Evolutionary conservation across 352 stramenopile genomes (phyloP).

Genomic region (Phytopythium mirpurense): DNA sequence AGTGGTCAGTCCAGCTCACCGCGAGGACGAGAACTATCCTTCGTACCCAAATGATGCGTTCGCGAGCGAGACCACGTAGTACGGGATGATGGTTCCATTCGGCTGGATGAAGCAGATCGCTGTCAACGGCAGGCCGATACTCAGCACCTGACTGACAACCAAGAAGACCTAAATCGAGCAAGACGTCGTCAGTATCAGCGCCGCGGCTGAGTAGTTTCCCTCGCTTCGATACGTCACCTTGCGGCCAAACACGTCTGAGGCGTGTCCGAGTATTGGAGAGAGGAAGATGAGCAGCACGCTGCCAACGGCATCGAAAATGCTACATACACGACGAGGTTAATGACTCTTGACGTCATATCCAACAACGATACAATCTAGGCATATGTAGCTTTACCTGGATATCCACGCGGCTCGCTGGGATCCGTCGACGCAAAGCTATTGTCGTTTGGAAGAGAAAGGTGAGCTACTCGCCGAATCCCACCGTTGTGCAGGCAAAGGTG

Average conservation of each 20-base stretch:
- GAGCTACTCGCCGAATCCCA: no score
- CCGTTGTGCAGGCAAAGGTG: neutral
- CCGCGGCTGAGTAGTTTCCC: no score
- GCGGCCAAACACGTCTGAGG: constrained; percentile 70
- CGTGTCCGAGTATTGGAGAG: constrained; percentile 63
- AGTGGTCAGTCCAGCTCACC: no score
- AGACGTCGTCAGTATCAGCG: no score
- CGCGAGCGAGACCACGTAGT: constrained; percentile 37
- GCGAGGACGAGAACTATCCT: no score
- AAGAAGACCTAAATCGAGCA: constrained; percentile 67
- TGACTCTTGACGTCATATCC: no score
- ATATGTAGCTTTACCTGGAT: constrained; percentile 55
- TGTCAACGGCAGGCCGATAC: constrained; percentile 31
- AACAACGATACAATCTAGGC: no score
- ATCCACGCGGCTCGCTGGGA: constrained; percentile 65
- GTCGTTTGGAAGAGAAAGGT: no score
- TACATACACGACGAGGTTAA: constrained; percentile 15
- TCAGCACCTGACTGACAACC: constrained; percentile 42
- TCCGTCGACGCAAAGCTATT: constrained; percentile 51
- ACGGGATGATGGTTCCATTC: constrained; percentile 32
- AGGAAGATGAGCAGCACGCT: constrained; percentile 56
- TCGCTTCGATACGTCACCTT: no score
- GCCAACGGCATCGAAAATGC: constrained; percentile 53
- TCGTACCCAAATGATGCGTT: constrained; percentile 37
- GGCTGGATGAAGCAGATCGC: constrained; percentile 42